These are phyloP conservation scores for Backusella morwellensis DNA, from an alignment of 192 early-diverging fungal genomes.

Conservation along the genomic window DNA sequence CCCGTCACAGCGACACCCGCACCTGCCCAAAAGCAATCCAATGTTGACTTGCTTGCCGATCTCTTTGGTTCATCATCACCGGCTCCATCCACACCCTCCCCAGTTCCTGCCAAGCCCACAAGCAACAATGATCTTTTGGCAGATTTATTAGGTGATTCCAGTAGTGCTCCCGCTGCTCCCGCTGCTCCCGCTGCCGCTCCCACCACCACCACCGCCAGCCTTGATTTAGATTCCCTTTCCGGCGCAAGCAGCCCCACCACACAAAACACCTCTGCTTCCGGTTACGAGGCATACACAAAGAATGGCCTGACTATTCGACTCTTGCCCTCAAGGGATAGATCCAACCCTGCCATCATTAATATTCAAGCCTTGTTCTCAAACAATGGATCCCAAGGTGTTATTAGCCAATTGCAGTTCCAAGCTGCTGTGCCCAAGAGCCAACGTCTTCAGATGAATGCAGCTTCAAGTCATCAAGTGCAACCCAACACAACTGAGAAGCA, in stretches of 20 bases:
- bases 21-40: slow-evolving; percentile 24
- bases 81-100: background rate
- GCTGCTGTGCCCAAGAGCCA: slow-evolving; percentile 95
- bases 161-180: slow-evolving; percentile 8
- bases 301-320: slow-evolving; percentile 79
- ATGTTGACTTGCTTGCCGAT: slow-evolving; percentile 66
- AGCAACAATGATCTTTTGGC: slow-evolving; percentile 27
- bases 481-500: slow-evolving; percentile 71
- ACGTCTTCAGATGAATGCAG: slow-evolving; percentile 82
- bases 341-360: slow-evolving; percentile 57
- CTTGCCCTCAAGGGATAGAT: slow-evolving; percentile 65
- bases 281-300: slow-evolving; percentile 69
- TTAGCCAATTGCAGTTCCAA: slow-evolving; percentile 75
- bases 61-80: slow-evolving; percentile 62
- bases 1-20: slow-evolving; percentile 32
- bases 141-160: slow-evolving; percentile 26
- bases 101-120: slow-evolving; percentile 1
- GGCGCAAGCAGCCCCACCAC: background rate
- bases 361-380: slow-evolving; percentile 74
- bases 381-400: slow-evolving; percentile 44
- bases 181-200: background rate
- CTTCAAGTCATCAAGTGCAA: slow-evolving; percentile 63
- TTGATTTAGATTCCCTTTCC: slow-evolving; percentile 15
- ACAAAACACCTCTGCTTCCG: slow-evolving; percentile 14
- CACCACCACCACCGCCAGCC: background rate